Evolutionary conservation across 768 basidiomycete genomes (phyloP).

Genomic region (Amanita molliuscula): DNA sequence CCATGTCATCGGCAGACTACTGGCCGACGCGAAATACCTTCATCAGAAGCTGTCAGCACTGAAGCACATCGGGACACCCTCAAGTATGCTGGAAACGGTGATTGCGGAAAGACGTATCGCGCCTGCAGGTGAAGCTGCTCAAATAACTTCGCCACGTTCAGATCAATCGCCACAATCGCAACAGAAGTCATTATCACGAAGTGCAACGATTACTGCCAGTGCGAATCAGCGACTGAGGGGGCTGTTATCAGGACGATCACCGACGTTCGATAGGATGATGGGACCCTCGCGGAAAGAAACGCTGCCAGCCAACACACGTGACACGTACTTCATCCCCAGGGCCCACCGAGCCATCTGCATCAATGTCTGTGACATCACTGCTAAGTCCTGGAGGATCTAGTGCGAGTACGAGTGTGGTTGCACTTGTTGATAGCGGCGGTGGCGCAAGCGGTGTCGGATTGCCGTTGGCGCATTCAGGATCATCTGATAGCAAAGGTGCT

Average conservation of each 20-base stretch:
- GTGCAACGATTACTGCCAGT: slow-evolving; percentile 21
- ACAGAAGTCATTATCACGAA: slow-evolving; percentile 16
- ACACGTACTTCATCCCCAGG: slow-evolving; percentile 14
- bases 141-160: slow-evolving; percentile 10
- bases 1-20: slow-evolving; percentile 38
- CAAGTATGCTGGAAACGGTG: slow-evolving; percentile 76
- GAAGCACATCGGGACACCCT: slow-evolving; percentile 62
- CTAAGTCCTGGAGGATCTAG: neutral
- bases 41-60: slow-evolving; percentile 67
- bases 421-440: slow-evolving; percentile 3
- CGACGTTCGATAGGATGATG: slow-evolving; percentile 26
- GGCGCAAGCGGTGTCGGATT: slow-evolving; percentile 1
- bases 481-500: neutral
- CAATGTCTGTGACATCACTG: slow-evolving; percentile 3
- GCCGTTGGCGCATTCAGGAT: neutral
- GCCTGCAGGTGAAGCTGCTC: slow-evolving; percentile 14
- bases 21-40: slow-evolving; percentile 70
- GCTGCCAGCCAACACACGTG: slow-evolving; percentile 15
- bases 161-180: slow-evolving; percentile 7
- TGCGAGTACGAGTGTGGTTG: neutral
- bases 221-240: slow-evolving; percentile 42
- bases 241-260: slow-evolving; percentile 27
- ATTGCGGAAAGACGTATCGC: slow-evolving; percentile 70
- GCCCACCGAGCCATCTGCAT: slow-evolving; percentile 3
- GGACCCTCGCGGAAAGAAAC: slow-evolving; percentile 21